Evolutionary conservation across 176 grass and related monocot genomes (phyloP), one percentile per base, ranked within the genome.

Genomic region (Bothriochloa decipiens): DNA sequence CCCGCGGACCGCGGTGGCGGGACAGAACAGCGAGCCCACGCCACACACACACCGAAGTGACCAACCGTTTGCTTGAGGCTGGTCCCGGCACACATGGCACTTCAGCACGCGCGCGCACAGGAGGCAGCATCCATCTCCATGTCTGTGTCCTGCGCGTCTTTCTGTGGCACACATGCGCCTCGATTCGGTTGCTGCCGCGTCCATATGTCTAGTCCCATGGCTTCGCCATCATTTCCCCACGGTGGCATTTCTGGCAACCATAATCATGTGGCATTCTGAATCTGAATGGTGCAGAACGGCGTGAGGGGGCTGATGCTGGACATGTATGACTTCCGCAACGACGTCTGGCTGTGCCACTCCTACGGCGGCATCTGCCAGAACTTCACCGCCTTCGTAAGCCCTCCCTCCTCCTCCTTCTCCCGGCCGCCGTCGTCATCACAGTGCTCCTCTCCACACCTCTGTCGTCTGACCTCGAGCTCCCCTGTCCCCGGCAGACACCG

Each of bases 291-390:
- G 86, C 86, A 98, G 96, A 94, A 89, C 78, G 93, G 96, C 72
- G 91, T 98, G 33, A 80, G 96, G 68, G 96, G 96, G 0, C 87
- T 95, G 83, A 98, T 98, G 96, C 93, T 98, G 85, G 93, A 98
- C 70, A 98, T 95, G 96, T 98, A 98, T 77, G 93, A 95, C 90
- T 98, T 90, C 83, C 74, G 77, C 3, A 52, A 93, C 72, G 89
- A 89, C 86, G 57, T 98, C 70, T 98, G 93, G 93, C 80, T 98
- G 61, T 98, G 96, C 80, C 96, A 98, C 85, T 95, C 96, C 57
- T 93, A 84, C 74, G 89, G 87, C 61, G 96, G 96, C 80, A 84
- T 80, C 23, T 95, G 96, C 76, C 91, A 76, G n/a, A 95, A 95
- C 87, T 89, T 95, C 87, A 98, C 96, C 27, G 93, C 96, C 4